Base-by-base conservation (phyloP, 805 yeast genomes). In the Yueomyces sinensis region DNA sequence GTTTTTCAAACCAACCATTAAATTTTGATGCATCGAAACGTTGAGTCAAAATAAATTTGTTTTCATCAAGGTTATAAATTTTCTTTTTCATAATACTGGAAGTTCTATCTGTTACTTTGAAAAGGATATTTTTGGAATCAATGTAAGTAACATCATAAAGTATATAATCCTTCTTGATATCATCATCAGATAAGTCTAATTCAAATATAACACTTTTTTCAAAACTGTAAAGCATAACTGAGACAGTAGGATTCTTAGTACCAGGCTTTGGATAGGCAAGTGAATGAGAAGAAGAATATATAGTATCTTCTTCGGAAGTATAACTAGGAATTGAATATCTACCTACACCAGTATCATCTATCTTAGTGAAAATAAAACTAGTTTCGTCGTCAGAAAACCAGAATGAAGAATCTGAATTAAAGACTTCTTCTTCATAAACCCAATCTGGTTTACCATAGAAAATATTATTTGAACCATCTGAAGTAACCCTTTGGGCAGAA, bases 341-440 rank as follows among this genome's bases (percentile, higher is more conserved):
- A 1, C 67, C 68, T 1, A 81, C 91, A 0, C 61, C 46, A 0
- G 79, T 63, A 41, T 80, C 87, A 45, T 81, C 66, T 17, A 71
- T 63, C 41, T 59, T 66, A 40, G 78, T 65, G 45, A 62, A 82
- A 0, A 76, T 59, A 32, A 80, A 41, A 35, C 59, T 60, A 2
- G 70, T 51, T 42, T 76, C 81, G 41, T 74, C 72, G 1, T 79
- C 76, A 13, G 76, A 60, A 86, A 89, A 81, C 81, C 84, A 80
- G 11, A 80, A 58, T 0, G 80, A 73, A 25, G 52, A 56, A 41
- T 78, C 87, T 13, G 58, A 45, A 0, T 66, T 66, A 11, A 75
- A 55, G 1, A 82, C 82, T 46, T 82, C 94, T 48, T 82, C 93
- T 51, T 82, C 93, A 52, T 81, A 81, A 2, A 81, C 76, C 91